These are phyloP conservation scores for Hyaloscypha bicolor DNA, from an alignment of 495 filamentous ascomycete genomes.

Conservation along the genomic window DNA sequence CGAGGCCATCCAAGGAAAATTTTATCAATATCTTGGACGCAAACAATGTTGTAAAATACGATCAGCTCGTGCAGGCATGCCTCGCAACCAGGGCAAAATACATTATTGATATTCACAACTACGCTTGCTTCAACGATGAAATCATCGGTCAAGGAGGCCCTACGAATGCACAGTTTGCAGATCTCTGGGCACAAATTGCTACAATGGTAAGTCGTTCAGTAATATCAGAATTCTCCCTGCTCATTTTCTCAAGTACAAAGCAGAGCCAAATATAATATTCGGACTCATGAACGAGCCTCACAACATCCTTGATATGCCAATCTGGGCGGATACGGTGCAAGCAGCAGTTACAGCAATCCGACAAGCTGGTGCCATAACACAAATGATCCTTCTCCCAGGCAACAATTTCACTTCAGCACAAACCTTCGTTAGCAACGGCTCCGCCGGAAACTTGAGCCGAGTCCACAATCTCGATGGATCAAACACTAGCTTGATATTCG, in stretches of 20 bases:
- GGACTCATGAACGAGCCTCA: constrained; percentile 67
- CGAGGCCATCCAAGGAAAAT: not conserved
- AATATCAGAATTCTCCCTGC: not conserved
- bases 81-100: constrained; percentile 55
- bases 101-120: constrained; percentile 52
- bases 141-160: constrained; percentile 57
- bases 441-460: constrained; percentile 44
- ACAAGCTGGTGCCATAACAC: constrained; percentile 52
- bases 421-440: constrained; percentile 45
- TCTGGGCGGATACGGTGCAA: constrained; percentile 56
- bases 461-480: constrained; percentile 57
- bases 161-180: constrained; percentile 52
- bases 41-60: constrained; percentile 51
- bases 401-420: constrained; percentile 50
- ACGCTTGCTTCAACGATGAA: constrained; percentile 57
- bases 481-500: constrained; percentile 55
- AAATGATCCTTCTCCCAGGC: constrained; percentile 48
- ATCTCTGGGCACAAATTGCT: constrained; percentile 58
- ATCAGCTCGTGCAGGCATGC: constrained; percentile 58
- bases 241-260: constrained; percentile 43
- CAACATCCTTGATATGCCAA: constrained; percentile 44
- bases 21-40: constrained; percentile 48
- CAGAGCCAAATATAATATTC: constrained; percentile 50
- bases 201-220: constrained; percentile 32
- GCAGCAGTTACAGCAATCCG: constrained; percentile 60